These are phyloP conservation scores for Tylopilus subfusipes DNA, from an alignment of 768 basidiomycete species.

Conservation along the genomic window DNA sequence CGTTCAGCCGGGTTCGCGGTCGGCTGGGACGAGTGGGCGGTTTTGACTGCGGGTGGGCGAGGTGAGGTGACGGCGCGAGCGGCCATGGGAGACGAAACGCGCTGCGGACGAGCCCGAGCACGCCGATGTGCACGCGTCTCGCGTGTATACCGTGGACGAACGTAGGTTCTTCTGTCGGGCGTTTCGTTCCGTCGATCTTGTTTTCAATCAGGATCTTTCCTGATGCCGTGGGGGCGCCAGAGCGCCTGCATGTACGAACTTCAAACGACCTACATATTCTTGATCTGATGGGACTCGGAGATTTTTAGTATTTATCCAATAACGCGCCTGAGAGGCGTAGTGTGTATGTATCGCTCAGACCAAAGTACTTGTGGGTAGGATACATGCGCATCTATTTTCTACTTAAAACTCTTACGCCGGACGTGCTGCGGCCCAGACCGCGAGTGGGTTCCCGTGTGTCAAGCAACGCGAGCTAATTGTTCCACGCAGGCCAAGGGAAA, in stretches of 20 bases:
- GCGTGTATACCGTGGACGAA: too few relatives aligned
- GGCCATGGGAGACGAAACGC: neutral
- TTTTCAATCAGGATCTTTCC: neutral
- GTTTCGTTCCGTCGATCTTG: neutral
- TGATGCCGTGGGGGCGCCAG: neutral
- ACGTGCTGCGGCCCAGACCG: too few relatives aligned
- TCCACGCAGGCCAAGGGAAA: too few relatives aligned
- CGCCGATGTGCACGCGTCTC: neutral
- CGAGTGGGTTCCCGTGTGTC: too few relatives aligned
- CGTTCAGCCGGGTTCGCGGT: constrained; percentile 31
- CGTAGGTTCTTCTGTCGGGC: neutral
- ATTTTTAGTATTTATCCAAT: neutral
- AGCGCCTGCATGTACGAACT: neutral
- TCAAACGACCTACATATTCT: neutral
- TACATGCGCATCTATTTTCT: neutral
- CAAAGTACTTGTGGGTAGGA: neutral
- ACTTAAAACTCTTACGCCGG: too few relatives aligned
- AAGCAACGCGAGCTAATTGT: too few relatives aligned
- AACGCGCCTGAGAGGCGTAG: neutral
- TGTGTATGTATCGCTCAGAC: neutral
- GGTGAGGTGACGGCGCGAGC: neutral
- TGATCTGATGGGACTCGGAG: neutral
- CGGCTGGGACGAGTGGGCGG: constrained; percentile 5
- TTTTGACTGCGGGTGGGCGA: constrained; percentile 12
- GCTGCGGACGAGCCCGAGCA: neutral